phyloP scores from a whole-genome alignment of 352 stramenopile species.

The Elongisporangium prolatum region DNA sequence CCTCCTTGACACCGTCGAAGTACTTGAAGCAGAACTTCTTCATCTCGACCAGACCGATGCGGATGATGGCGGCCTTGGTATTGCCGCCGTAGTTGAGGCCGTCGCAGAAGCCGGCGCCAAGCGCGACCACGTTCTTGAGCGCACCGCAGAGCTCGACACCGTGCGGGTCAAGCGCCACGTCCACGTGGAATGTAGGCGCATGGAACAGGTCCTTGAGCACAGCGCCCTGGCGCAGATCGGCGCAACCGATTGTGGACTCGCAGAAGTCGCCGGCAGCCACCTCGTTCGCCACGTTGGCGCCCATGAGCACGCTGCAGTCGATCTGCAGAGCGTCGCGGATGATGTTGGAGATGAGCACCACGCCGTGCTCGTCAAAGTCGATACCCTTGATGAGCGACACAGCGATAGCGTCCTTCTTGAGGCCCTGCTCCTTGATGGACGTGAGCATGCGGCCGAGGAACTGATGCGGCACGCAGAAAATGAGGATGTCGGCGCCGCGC shows the following conservation, averaged over 20 bases:
- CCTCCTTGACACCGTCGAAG: conserved; percentile 90
- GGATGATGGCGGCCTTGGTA: conserved; percentile 97
- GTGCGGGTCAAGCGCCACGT: conserved; percentile 90
- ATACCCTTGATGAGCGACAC: conserved; percentile 94
- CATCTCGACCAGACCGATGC: conserved; percentile 95
- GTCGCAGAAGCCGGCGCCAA: conserved; percentile 97
- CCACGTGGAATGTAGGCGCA: conserved; percentile 89
- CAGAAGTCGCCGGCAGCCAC: conserved; percentile 94
- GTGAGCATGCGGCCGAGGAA: conserved; percentile 90
- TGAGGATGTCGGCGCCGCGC: conserved; percentile 87
- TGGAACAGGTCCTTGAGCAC: conserved; percentile 78
- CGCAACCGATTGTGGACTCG: conserved; percentile 94
- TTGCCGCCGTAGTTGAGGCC: conserved; percentile 94
- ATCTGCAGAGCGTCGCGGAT: conserved; percentile 84
- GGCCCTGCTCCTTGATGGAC: conserved; percentile 79
- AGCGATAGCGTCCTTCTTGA: conserved; percentile 64
- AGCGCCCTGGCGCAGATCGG: conserved; percentile 61
- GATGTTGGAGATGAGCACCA: conserved; percentile 86
- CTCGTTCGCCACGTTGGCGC: conserved; percentile 97
- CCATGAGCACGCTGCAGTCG: conserved; percentile 94
- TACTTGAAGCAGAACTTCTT: conserved; percentile 92
- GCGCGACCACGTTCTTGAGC: conserved; percentile 97
- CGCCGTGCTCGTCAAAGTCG: conserved; percentile 79
- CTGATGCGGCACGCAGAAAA: conserved; percentile 97
- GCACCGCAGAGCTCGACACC: conserved; percentile 95